Evolutionary conservation across 2,329 filamentous ascomycete species (phyloP), one percentile per base, ranked within the genome.

Genomic region (Neofusicoccum umdonicola): DNA sequence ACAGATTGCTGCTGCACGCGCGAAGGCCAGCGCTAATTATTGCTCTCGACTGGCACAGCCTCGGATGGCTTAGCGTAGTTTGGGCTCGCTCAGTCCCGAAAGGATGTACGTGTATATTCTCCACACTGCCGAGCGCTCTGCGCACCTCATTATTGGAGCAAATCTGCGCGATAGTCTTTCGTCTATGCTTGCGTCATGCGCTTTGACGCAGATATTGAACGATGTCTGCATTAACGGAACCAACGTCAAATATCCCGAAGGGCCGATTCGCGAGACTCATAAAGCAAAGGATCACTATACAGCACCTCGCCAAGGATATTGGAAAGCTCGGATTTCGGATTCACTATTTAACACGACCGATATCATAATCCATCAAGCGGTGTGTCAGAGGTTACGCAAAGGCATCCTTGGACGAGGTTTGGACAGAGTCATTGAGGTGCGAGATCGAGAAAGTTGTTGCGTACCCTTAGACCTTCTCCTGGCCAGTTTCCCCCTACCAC

Each of bases 201-300:
- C 41, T 44, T 31, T 17, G 22, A 31, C 41, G 39, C 54, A 44
- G 4, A 44, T 6, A 12, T 17, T 27, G 54, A 31, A 9, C 34
- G 52, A 42, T 8, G 22, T 58, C 9, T 58, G 54, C 54, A 58
- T 58, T 39, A 58, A 58, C 54, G 52, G 15, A 39, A 45, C 12
- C 54, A 12, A 44, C 39, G 22, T 58, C 54, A 44, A 19, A 58
- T 44, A 42, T 42, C 13, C 22, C 22, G 39, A 58, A 58, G 54
- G 54, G 27, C 54, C 54, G 54, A 58, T 44, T 58, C 17, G 15
- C 44, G 19, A 31, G 37, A 19, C 39, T 17, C 11, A 57, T 31
- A 44, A 27, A 22, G 54, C 39, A n/a, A 58, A 58, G 39, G 54
- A 45, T 58, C 39, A 37, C 22, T 44, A 58, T 44, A 58, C 54